These are phyloP conservation scores for Gynostemma pentaphyllum DNA, from an alignment of 306 rosid species.

Conservation along the genomic window DNA sequence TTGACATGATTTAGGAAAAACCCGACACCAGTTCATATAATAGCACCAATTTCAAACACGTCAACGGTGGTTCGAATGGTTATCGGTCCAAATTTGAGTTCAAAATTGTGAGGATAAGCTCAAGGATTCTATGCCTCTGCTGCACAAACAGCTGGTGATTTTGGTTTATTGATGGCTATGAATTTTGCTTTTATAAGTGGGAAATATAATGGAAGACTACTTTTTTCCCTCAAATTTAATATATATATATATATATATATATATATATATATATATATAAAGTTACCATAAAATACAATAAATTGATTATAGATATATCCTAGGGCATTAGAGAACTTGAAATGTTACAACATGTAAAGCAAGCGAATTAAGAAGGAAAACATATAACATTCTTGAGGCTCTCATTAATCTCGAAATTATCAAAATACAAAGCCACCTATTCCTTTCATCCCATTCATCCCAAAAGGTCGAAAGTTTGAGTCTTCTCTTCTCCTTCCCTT, in stretches of 20 bases:
- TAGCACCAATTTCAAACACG: conserved; percentile 12
- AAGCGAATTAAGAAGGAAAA: not conserved
- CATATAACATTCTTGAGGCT: not conserved
- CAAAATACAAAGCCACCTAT: not conserved
- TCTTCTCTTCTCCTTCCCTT: too few species aligned
- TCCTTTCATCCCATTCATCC: too few species aligned
- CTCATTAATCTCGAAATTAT: conserved; percentile 9
- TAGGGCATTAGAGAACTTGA: not conserved
- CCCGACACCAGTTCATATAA: conserved; percentile 13
- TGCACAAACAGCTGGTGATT: conserved; percentile 23
- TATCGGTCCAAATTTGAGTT: conserved; percentile 16
- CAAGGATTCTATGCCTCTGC: conserved; percentile 49
- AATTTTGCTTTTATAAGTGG: conserved; percentile 45
- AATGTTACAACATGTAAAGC: not conserved
- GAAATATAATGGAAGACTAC: conserved; percentile 63
- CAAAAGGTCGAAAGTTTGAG: too few species aligned
- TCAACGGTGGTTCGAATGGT: not conserved
- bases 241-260: too few species aligned
- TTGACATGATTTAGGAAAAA: conserved; percentile 31
- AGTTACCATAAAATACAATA: not conserved
- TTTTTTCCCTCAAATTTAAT: too few species aligned
- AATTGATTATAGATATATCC: too few species aligned
- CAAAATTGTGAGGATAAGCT: conserved; percentile 23
- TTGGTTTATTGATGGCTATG: conserved; percentile 45
- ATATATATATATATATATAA: too few species aligned